phyloP scores from a whole-genome alignment of 768 basidiomycete species.

The Tylopilus intermedius region DNA sequence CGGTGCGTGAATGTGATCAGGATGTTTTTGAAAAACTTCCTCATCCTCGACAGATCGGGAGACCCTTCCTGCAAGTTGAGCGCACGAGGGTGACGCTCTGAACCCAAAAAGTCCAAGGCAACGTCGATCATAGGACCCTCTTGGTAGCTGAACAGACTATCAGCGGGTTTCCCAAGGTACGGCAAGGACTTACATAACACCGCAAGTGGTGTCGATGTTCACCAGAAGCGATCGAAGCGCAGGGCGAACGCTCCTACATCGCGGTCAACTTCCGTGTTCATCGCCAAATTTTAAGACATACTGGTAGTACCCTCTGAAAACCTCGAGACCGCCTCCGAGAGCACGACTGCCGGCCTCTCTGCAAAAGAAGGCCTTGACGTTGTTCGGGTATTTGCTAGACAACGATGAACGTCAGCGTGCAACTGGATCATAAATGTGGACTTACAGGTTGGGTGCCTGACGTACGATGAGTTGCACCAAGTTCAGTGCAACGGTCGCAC shows the following conservation, averaged over 20 bases:
- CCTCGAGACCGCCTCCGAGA: slow-evolving; percentile 34
- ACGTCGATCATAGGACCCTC: slow-evolving; percentile 24
- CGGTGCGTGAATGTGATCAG: slow-evolving; percentile 30
- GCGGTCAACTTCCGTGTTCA: not conserved
- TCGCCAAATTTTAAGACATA: slow-evolving; percentile 20
- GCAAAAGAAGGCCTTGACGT: slow-evolving; percentile 43
- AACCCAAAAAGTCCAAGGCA: slow-evolving; percentile 28
- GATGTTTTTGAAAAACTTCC: slow-evolving; percentile 36
- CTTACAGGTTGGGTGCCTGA: slow-evolving; percentile 43
- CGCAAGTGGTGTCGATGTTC: slow-evolving; percentile 44
- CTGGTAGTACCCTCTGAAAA: slow-evolving; percentile 51
- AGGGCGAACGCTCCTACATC: slow-evolving; percentile 43
- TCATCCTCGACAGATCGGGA: slow-evolving; percentile 31
- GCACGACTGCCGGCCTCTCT: slow-evolving; percentile 23
- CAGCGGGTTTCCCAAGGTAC: not conserved
- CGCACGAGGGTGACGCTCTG: slow-evolving; percentile 21
- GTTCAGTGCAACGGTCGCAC: slow-evolving; percentile 37
- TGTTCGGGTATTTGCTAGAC: slow-evolving; percentile 40
- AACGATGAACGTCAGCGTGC: not conserved
- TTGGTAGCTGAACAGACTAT: slow-evolving; percentile 21
- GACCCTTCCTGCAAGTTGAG: slow-evolving; percentile 24
- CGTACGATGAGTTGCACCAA: slow-evolving; percentile 47
- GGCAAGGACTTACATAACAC: slow-evolving; percentile 36
- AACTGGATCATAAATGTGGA: slow-evolving; percentile 1
- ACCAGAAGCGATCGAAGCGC: slow-evolving; percentile 36